phyloP scores from a whole-genome alignment of 2,329 filamentous ascomycete genomes.

The Escovopsis sp. region DNA sequence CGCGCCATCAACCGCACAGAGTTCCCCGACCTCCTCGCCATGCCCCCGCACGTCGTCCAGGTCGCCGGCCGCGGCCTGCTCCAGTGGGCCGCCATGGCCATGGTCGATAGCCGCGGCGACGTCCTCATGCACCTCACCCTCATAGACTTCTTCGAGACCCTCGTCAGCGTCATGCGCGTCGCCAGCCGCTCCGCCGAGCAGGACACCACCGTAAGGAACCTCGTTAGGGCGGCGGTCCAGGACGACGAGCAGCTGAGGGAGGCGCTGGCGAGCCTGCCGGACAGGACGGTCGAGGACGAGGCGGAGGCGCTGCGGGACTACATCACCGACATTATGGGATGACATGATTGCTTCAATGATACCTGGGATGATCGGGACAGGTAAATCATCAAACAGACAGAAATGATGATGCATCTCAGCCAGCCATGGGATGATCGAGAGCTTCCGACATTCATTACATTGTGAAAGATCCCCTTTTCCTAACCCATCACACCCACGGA shows the following conservation, averaged over 20 bases:
- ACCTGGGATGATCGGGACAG: neutral
- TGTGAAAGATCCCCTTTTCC: neutral
- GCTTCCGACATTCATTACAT: neutral
- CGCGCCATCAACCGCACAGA: slow-evolving; percentile 22
- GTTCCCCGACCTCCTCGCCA: slow-evolving; percentile 20
- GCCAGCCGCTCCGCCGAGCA: slow-evolving; percentile 21
- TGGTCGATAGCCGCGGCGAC: slow-evolving; percentile 38
- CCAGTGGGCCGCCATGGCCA: slow-evolving; percentile 35
- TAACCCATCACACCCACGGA: neutral
- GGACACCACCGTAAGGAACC: slow-evolving; percentile 20
- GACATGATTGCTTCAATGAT: slow-evolving; percentile 1
- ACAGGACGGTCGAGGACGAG: slow-evolving; percentile 37
- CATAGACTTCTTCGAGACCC: slow-evolving; percentile 38
- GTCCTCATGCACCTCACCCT: slow-evolving; percentile 35
- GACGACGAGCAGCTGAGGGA: slow-evolving; percentile 24
- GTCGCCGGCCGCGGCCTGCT: slow-evolving; percentile 26
- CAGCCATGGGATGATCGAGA: neutral
- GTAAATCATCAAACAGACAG: neutral
- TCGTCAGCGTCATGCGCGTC: slow-evolving; percentile 33
- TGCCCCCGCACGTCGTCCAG: slow-evolving; percentile 8
- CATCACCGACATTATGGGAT: slow-evolving; percentile 25
- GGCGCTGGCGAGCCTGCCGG: slow-evolving; percentile 28
- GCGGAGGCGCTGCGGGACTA: slow-evolving; percentile 31
- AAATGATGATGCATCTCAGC: neutral
- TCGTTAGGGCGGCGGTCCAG: slow-evolving; percentile 27